phyloP scores from a whole-genome alignment of 148 eudicot species.

The Rhododendron henanense region DNA sequence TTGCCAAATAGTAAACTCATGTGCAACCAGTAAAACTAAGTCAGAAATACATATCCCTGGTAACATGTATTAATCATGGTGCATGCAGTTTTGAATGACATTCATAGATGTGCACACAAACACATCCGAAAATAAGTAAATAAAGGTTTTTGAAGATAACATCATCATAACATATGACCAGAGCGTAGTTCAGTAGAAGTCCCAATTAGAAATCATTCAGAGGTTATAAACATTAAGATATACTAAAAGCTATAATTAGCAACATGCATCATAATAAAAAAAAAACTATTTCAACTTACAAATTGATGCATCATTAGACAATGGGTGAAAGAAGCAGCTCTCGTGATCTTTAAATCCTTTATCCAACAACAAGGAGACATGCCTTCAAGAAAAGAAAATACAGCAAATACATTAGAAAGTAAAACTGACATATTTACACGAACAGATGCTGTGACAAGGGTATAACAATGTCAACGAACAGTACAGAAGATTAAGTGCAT shows the following conservation, averaged over 20 bases:
- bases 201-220: background rate
- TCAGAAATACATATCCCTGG: background rate
- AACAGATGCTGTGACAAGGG: background rate
- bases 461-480: background rate
- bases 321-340: slow-evolving; percentile 78
- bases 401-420: background rate
- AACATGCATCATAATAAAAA: background rate
- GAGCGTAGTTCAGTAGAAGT: background rate
- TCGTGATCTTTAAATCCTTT: slow-evolving; percentile 64
- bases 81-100: background rate
- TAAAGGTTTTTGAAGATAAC: background rate
- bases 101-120: background rate
- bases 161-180: background rate
- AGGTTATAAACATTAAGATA: background rate
- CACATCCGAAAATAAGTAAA: background rate
- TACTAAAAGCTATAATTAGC: background rate
- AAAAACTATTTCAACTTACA: slow-evolving; percentile 37
- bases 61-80: background rate
- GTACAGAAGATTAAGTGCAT: slow-evolving; percentile 10
- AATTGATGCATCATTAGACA: slow-evolving; percentile 76
- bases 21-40: background rate
- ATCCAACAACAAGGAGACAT: slow-evolving; percentile 45
- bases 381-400: slow-evolving; percentile 31
- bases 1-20: background rate
- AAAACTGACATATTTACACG: background rate